phyloP scores from a whole-genome alignment of 176 grass and related monocot genomes.

The Alopecurus myosuroides region DNA sequence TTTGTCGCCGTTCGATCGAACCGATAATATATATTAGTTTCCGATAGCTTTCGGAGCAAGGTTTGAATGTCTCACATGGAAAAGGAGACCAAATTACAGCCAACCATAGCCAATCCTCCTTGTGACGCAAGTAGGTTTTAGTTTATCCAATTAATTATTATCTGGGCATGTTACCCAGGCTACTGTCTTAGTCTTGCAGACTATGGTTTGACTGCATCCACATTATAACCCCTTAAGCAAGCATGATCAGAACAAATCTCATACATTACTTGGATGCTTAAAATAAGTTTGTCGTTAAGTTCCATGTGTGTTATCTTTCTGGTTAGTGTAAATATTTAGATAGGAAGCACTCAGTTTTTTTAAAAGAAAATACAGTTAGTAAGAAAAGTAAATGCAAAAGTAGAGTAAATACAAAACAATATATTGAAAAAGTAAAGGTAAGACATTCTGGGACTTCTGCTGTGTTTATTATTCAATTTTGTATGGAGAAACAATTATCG shows the following conservation, averaged over 20 bases:
- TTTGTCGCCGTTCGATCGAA: conserved; percentile 31
- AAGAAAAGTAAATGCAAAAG: not conserved
- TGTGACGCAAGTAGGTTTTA: conserved; percentile 22
- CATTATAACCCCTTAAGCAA: conserved; percentile 4
- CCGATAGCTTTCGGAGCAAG: conserved; percentile 47
- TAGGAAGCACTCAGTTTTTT: not conserved
- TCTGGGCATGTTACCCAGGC: conserved; percentile 12
- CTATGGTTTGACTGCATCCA: conserved; percentile 30
- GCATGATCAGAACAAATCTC: not conserved
- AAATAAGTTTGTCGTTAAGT: not conserved
- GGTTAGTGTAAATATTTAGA: conserved; percentile 16
- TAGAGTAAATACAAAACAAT: not conserved
- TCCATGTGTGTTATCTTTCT: not conserved
- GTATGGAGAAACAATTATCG: not conserved
- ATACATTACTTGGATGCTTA: not conserved
- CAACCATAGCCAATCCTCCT: conserved; percentile 27
- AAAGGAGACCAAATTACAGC: conserved; percentile 15
- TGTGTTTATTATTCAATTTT: not conserved
- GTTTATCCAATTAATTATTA: not conserved
- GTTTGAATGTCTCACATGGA: conserved; percentile 32
- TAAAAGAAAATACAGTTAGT: not conserved
- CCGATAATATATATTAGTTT: conserved; percentile 3
- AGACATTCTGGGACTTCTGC: not conserved
- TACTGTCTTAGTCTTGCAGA: conserved; percentile 1
- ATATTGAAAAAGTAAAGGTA: not conserved